Evolutionary conservation across 2,329 filamentous ascomycete genomes (phyloP).

Genomic region (Fusarium caatingaense): DNA sequence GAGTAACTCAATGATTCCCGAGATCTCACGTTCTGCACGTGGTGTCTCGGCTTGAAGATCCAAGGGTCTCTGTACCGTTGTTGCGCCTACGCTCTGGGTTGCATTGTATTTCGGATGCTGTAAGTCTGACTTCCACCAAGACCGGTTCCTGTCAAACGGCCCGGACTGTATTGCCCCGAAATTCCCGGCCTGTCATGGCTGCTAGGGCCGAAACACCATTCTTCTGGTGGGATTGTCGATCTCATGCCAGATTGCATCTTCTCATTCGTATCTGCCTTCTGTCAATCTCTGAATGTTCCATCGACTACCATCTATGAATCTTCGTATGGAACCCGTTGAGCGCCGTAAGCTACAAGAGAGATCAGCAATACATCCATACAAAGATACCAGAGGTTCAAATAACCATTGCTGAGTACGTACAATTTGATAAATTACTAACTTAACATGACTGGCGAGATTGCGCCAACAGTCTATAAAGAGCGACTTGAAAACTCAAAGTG

Average conservation of each 20-base stretch:
- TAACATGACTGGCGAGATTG: conserved; percentile 5
- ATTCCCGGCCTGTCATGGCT: conserved; percentile 29
- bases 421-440: conserved; percentile 14
- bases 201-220: conserved; percentile 40
- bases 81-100: conserved; percentile 5
- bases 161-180: conserved; percentile 33
- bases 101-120: conserved; percentile 21
- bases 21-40: conserved; percentile 32
- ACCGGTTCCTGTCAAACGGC: conserved; percentile 15
- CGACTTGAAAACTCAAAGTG: not conserved
- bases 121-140: conserved; percentile 14
- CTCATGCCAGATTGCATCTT: conserved; percentile 6
- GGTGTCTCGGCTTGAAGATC: conserved; percentile 27
- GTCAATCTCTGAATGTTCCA: not conserved
- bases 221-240: conserved; percentile 4
- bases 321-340: not conserved
- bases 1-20: conserved; percentile 13
- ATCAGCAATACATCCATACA: not conserved
- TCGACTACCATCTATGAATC: not conserved
- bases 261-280: not conserved
- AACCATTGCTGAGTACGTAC: not conserved
- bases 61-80: conserved; percentile 9
- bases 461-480: not conserved
- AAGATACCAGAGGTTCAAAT: not conserved
- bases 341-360: not conserved